Evolutionary conservation across 2,329 filamentous ascomycete genomes (phyloP).

Genomic region (Emergomyces pasteurianus): DNA sequence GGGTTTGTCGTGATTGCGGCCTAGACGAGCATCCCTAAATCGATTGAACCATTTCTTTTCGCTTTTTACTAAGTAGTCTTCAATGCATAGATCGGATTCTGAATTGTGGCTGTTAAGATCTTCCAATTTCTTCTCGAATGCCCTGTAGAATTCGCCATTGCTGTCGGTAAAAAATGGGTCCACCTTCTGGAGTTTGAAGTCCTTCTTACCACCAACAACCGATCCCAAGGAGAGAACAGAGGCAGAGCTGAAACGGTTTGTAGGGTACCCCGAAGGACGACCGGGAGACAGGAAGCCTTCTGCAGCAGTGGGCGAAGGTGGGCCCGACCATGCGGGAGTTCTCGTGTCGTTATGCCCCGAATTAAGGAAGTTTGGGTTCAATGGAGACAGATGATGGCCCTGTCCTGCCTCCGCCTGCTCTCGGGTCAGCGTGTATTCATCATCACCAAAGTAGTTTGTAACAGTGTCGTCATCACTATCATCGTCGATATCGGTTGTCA

Average conservation of each 20-base stretch:
- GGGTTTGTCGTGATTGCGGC: slow-evolving; percentile 21
- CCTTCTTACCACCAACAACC: slow-evolving; percentile 49
- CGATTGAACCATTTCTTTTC: slow-evolving; percentile 56
- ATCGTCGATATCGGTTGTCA: slow-evolving; percentile 21
- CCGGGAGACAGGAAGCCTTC: neutral
- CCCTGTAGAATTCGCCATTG: slow-evolving; percentile 48
- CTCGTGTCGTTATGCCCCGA: slow-evolving; percentile 3
- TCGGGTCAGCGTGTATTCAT: slow-evolving; percentile 27
- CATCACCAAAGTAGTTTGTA: slow-evolving; percentile 26
- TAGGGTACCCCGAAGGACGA: slow-evolving; percentile 4
- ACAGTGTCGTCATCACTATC: slow-evolving; percentile 29
- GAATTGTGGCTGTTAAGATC: slow-evolving; percentile 46
- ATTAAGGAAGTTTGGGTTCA: neutral
- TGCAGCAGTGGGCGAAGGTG: neutral
- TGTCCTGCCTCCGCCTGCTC: slow-evolving; percentile 24
- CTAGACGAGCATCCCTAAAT: slow-evolving; percentile 48
- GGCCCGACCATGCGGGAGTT: too few relatives aligned
- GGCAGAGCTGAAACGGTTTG: slow-evolving; percentile 27
- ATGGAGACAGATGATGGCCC: neutral
- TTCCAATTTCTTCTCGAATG: slow-evolving; percentile 47
- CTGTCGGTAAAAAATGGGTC: slow-evolving; percentile 57
- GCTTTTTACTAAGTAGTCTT: slow-evolving; percentile 51
- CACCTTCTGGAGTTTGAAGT: slow-evolving; percentile 53
- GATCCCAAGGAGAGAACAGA: slow-evolving; percentile 44
- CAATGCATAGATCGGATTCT: slow-evolving; percentile 49